Evolutionary conservation across 768 basidiomycete genomes (phyloP), one percentile per base, ranked within the genome.

Genomic region (Tubosaeta brunneosetosa): DNA sequence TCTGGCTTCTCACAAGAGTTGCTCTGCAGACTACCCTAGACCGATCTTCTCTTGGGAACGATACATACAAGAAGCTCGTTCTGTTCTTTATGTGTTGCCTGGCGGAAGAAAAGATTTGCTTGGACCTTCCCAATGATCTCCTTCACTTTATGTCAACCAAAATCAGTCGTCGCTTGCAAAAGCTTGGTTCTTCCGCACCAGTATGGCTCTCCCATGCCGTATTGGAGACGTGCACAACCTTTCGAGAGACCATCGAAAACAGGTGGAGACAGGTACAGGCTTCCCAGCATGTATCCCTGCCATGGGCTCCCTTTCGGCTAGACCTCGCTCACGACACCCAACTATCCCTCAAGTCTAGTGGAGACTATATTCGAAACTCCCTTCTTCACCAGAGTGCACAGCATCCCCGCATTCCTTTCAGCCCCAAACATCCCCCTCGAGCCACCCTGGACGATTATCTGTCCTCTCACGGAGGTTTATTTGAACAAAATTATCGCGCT

Each of bases 21-120:
- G 14, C 43, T 16, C 44, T 74, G 19, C 73, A 74, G 38, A 68
- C 65, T 1, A 52, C 73, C 0, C 38, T 73, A 7, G 51, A 50
- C 14, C 51, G 36, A 16, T 49, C 48, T 10, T 13, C 50, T 33
- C 44, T 47, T 2, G 58, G 54, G 1, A 9, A 41, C 10, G 33
- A 41, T 16, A 61, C 61, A 0, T 83, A 83, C 65, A 83, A 83
- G 49, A 16, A 37, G 3, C 82, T 82, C 62, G 73, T 80, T 57
- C 38, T 74, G 2, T 79, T 70, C 44, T 62, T 79, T 45, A 58
- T 74, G 32, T 56, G 69, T 4, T 37, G 56, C n/a, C 55, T 67
- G 6, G 55, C 74, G 3, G 33, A 59, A 3, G 31, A 59, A 8
- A 67, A 62, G 4, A 45, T 63, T 1, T 38, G 50, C 2, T 6